Conservation (phyloP, 2,329 filamentous ascomycete genomes). For the Penicillium sp. region DNA sequence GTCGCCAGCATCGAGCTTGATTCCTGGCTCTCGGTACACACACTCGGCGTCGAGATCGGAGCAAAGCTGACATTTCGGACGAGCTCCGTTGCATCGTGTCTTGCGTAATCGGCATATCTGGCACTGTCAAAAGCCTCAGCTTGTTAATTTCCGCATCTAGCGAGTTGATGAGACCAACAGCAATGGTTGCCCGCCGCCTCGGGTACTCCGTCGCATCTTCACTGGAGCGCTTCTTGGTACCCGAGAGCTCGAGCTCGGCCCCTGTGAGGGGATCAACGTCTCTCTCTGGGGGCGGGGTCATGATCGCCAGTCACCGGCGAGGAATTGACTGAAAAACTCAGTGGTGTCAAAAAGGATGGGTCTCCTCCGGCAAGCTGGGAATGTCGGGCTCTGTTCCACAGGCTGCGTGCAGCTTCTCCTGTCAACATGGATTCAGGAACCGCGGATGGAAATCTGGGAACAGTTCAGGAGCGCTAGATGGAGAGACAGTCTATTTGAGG, state of each 20-base stretch:
- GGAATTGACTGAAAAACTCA: not conserved
- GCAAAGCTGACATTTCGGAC: constrained; percentile 83
- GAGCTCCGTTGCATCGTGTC: constrained; percentile 75
- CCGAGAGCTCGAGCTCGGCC: constrained; percentile 12
- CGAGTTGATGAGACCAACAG: constrained; percentile 25
- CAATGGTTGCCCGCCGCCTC: constrained; percentile 37
- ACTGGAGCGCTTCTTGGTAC: constrained; percentile 34
- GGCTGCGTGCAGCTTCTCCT: not conserved
- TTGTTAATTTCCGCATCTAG: not conserved
- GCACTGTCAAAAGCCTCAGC: constrained; percentile 55
- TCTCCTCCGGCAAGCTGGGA: not conserved
- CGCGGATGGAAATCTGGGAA: not conserved
- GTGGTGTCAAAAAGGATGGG: not conserved
- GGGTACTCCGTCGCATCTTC: constrained; percentile 36
- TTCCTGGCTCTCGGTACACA: constrained; percentile 80
- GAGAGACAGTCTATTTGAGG: not conserved
- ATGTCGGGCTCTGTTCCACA: not conserved
- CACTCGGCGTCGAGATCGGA: constrained; percentile 80
- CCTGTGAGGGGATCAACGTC: constrained; percentile 9
- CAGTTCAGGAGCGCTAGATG: not conserved
- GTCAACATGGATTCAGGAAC: not conserved
- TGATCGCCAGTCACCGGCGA: not conserved
- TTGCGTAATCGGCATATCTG: constrained; percentile 80
- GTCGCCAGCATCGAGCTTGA: constrained; percentile 84
- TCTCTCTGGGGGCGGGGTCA: constrained; percentile 7